These are phyloP conservation scores for Eucalyptus viminalis DNA, from an alignment of 345 rosid genomes.

Conservation along the genomic window DNA sequence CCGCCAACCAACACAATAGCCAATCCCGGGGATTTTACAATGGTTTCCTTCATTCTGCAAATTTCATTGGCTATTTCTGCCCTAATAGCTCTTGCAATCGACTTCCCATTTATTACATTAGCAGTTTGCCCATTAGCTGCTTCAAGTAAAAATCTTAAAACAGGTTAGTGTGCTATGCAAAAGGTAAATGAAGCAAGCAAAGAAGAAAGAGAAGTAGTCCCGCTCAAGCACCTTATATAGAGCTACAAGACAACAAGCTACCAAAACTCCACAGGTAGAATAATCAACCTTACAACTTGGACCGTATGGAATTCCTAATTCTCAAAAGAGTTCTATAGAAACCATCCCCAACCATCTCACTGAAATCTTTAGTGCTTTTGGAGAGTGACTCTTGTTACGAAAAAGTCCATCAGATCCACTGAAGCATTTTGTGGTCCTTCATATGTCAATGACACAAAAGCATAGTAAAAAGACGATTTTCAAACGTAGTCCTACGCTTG, in stretches of 20 bases:
- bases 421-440: background rate
- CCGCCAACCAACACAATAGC: conserved; percentile 11
- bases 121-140: background rate
- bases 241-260: background rate
- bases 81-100: conserved; percentile 4
- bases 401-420: background rate
- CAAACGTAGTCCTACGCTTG: background rate
- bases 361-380: background rate
- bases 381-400: background rate
- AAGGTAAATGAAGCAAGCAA: background rate
- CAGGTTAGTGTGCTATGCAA: background rate
- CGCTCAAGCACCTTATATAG: background rate
- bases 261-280: background rate
- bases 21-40: conserved; percentile 7
- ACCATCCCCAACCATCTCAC: background rate
- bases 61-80: background rate
- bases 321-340: background rate
- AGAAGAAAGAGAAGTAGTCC: background rate
- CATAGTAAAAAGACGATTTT: background rate
- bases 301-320: background rate
- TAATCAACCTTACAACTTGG: background rate
- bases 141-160: background rate
- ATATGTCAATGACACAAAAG: background rate
- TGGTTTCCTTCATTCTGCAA: conserved; percentile 1
- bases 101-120: conserved; percentile 6